These are phyloP conservation scores for Tirmania nivea DNA, from an alignment of 495 filamentous ascomycete species.

Conservation along the genomic window DNA sequence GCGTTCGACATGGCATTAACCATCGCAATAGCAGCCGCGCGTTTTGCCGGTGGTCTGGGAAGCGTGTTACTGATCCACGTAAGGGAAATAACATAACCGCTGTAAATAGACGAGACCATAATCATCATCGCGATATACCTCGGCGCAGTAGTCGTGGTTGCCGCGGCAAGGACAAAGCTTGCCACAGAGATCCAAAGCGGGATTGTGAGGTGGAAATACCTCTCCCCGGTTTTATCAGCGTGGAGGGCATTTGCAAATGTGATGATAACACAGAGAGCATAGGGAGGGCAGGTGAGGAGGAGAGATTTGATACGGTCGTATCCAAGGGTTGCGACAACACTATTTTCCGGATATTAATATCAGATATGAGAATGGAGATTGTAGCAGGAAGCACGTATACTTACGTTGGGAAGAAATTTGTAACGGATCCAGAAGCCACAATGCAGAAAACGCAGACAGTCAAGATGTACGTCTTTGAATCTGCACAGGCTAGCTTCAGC, in stretches of 20 bases:
- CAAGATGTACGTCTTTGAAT: conserved; percentile 18
- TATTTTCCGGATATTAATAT: background rate
- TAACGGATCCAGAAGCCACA: conserved; percentile 47
- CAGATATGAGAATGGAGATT: background rate
- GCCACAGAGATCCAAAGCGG: conserved; percentile 46
- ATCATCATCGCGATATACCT: conserved; percentile 70
- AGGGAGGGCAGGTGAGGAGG: conserved; percentile 56
- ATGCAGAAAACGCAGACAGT: conserved; percentile 51
- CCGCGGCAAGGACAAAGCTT: conserved; percentile 55
- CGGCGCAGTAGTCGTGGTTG: conserved; percentile 39
- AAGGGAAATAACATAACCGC: conserved; percentile 51
- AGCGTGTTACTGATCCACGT: conserved; percentile 64
- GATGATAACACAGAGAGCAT: conserved; percentile 42
- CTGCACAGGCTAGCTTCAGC: conserved; percentile 40
- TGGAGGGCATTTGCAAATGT: conserved; percentile 57
- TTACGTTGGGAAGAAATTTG: conserved; percentile 70
- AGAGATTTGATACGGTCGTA: conserved; percentile 47
- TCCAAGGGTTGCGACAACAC: conserved; percentile 52
- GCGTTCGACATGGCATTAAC: conserved; percentile 67
- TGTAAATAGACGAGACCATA: conserved; percentile 45
- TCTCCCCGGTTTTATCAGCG: conserved; percentile 56
- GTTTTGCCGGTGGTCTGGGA: conserved; percentile 65
- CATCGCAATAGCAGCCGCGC: conserved; percentile 56
- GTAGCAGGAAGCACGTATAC: background rate
- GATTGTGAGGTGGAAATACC: conserved; percentile 51